These are phyloP conservation scores for Dothideomycetes sp. DNA, from an alignment of 2,329 filamentous ascomycete genomes.

Conservation along the genomic window DNA sequence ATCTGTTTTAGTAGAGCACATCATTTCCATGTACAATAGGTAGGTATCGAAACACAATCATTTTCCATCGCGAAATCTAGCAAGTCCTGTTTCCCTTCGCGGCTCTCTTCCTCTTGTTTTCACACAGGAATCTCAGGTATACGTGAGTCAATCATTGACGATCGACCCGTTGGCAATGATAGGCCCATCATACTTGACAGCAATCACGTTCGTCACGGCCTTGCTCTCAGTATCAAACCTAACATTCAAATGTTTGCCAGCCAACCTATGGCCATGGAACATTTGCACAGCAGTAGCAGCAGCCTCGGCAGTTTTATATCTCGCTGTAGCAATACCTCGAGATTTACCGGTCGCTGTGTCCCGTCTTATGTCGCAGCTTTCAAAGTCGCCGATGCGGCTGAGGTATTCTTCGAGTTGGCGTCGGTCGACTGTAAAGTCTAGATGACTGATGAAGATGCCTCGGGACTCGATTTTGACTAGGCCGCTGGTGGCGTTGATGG, in stretches of 20 bases:
- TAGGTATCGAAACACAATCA: too few relatives aligned
- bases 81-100: too few relatives aligned
- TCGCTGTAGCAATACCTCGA: conserved; percentile 8
- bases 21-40: too few relatives aligned
- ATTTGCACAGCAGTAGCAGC: conserved; percentile 1
- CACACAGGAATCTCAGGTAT: too few relatives aligned
- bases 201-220: neutral
- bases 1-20: too few relatives aligned
- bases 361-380: conserved; percentile 9
- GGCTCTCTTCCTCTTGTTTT: too few relatives aligned
- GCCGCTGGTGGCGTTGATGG: conserved; percentile 5
- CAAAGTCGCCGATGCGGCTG: conserved; percentile 6
- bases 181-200: neutral
- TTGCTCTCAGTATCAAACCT: conserved; percentile 9
- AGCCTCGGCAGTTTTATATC: conserved; percentile 1
- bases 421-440: conserved; percentile 6
- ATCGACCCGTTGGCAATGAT: conserved; percentile 13
- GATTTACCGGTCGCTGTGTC: conserved; percentile 7
- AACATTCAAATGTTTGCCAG: conserved; percentile 3
- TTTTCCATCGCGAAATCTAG: too few relatives aligned
- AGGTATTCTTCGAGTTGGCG: conserved; percentile 7
- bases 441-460: conserved; percentile 10
- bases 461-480: conserved; percentile 2
- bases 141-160: too few relatives aligned
- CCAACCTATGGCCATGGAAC: conserved; percentile 7